Evolutionary conservation across 1,139 yeast species (phyloP).

Genomic region (Candida sojae): DNA sequence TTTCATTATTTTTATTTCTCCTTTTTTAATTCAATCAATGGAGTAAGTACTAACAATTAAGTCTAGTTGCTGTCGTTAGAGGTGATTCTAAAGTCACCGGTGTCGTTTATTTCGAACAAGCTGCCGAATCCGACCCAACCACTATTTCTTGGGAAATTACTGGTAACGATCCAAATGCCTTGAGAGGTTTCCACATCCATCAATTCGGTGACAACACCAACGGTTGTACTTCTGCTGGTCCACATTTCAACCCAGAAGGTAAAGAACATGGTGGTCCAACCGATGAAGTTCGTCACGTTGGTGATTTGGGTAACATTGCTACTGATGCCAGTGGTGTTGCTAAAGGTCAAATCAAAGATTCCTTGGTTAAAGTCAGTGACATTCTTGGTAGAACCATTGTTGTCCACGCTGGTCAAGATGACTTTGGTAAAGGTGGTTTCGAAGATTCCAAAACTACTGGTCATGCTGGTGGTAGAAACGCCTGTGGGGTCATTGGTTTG

Average conservation of each 20-base stretch:
- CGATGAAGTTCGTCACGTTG: slow-evolving; percentile 89
- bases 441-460: slow-evolving; percentile 96
- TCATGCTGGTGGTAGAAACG: slow-evolving; percentile 98
- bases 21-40: background rate
- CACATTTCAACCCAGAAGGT: slow-evolving; percentile 94
- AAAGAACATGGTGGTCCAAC: slow-evolving; percentile 95
- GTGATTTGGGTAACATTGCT: slow-evolving; percentile 92
- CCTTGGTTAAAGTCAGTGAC: slow-evolving; percentile 77
- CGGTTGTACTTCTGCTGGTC: slow-evolving; percentile 99
- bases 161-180: slow-evolving; percentile 85
- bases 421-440: slow-evolving; percentile 94
- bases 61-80: slow-evolving; percentile 89
- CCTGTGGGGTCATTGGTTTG: slow-evolving; percentile 98
- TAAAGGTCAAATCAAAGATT: slow-evolving; percentile 82
- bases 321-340: slow-evolving; percentile 89
- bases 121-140: slow-evolving; percentile 75
- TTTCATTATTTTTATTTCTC: too few species aligned
- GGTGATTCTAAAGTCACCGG: slow-evolving; percentile 93
- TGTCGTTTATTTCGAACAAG: slow-evolving; percentile 82
- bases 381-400: slow-evolving; percentile 95
- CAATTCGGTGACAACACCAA: slow-evolving; percentile 98
- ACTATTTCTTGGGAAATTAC: slow-evolving; percentile 82
- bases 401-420: slow-evolving; percentile 93
- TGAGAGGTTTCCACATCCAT: slow-evolving; percentile 97
- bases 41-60: background rate